Conservation (phyloP, 179 eudicot genomes). For the Carnegiea gigantea region DNA sequence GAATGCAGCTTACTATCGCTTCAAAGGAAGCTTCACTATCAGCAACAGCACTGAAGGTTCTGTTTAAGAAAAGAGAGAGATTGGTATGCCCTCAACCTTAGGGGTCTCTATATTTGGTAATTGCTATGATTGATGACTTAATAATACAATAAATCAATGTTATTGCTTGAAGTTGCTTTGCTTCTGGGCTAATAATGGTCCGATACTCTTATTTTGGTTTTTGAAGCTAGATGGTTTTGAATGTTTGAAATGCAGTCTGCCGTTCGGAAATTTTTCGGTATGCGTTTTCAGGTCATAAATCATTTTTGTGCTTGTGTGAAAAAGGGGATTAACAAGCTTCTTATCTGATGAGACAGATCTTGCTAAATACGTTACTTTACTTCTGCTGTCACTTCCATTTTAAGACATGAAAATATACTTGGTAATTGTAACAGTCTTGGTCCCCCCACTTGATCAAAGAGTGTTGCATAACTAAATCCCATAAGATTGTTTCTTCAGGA, state of each 20-base stretch:
- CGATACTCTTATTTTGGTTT: neutral
- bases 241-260: neutral
- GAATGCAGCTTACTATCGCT: slow-evolving; percentile 33
- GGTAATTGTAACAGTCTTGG: neutral
- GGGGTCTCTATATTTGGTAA: neutral
- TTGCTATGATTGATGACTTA: neutral
- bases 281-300: neutral
- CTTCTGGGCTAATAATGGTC: neutral
- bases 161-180: neutral
- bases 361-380: neutral
- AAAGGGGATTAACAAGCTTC: neutral
- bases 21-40: slow-evolving; percentile 40
- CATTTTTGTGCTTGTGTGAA: neutral
- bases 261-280: neutral
- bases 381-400: neutral
- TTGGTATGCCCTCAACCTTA: slow-evolving; percentile 42
- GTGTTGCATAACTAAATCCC: too few relatives aligned
- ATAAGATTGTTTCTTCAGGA: too few relatives aligned
- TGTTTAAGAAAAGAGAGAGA: slow-evolving; percentile 44
- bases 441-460: neutral
- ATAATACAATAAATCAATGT: neutral
- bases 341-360: neutral
- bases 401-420: neutral
- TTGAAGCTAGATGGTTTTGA: neutral
- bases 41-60: slow-evolving; percentile 52